Percentiles rank a stretch among this genome's conserved stretches.
phyloP scores from a whole-genome alignment of 139 green algal species.

The Chlamydomonas asymmetrica region DNA sequence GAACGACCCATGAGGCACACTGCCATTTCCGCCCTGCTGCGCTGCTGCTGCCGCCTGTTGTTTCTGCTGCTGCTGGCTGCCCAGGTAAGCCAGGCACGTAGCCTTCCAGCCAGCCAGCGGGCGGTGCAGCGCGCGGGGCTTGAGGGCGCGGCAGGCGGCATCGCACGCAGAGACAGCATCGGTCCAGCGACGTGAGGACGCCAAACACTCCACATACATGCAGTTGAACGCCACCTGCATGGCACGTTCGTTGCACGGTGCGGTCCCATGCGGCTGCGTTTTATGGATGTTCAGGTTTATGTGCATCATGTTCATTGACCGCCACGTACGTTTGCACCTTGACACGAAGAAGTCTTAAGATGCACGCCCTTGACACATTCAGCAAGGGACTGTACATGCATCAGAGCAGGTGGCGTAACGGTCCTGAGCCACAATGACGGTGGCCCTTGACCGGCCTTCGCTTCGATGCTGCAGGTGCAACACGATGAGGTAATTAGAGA shows the following conservation, averaged over 20 bases:
- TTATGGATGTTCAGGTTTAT: background rate
- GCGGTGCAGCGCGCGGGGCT: slow-evolving; percentile 25
- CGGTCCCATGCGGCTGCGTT: background rate
- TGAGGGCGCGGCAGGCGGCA: slow-evolving; percentile 31
- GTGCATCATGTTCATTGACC: no score
- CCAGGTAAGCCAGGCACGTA: slow-evolving; percentile 31
- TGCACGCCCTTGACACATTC: no score
- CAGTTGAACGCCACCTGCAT: slow-evolving; percentile 52
- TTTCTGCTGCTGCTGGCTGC: no score
- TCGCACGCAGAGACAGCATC: slow-evolving; percentile 33
- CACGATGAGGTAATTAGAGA: no score
- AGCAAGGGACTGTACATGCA: no score
- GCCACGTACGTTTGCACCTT: no score
- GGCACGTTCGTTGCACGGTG: background rate
- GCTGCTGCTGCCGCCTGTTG: background rate
- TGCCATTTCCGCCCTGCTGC: background rate
- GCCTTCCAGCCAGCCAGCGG: slow-evolving; percentile 52
- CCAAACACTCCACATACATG: slow-evolving; percentile 51
- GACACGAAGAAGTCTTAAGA: no score
- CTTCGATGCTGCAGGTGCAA: no score
- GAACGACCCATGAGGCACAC: background rate
- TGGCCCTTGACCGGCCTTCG: no score
- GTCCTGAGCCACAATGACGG: no score
- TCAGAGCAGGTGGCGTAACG: no score
- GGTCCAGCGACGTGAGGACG: slow-evolving; percentile 37